A percentile compares a stretch with the other conserved stretches of the same genome.
phyloP scores from a whole-genome alignment of 257 asterid genomes.

The Salvia hispanica region DNA sequence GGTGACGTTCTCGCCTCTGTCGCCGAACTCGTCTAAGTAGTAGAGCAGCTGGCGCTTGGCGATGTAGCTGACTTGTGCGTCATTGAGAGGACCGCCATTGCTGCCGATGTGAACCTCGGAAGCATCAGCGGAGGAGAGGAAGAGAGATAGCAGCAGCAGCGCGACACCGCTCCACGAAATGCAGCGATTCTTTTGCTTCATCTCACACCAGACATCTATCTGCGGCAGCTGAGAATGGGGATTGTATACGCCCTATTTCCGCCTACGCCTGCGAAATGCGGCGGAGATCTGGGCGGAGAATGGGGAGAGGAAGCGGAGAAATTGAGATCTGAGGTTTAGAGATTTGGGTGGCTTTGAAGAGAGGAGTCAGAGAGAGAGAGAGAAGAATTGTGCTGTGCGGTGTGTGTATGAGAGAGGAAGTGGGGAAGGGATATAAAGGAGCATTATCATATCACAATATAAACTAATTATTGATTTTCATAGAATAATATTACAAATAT shows the following conservation, averaged over 20 bases:
- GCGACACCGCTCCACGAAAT: conserved; percentile 30
- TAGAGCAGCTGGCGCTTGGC: conserved; percentile 66
- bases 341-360: conserved; percentile 36
- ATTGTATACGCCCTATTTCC: background rate
- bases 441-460: too few relatives aligned
- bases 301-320: conserved; percentile 1
- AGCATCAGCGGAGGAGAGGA: conserved; percentile 27
- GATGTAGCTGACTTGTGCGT: conserved; percentile 56
- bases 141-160: conserved; percentile 30
- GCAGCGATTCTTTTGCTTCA: conserved; percentile 54
- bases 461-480: too few relatives aligned
- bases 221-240: conserved; percentile 33
- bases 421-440: too few relatives aligned
- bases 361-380: conserved; percentile 26
- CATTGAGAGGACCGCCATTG: conserved; percentile 66
- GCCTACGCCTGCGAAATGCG: background rate
- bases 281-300: conserved; percentile 36
- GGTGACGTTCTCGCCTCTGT: conserved; percentile 67
- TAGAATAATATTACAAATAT: too few relatives aligned
- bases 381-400: conserved; percentile 47
- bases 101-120: conserved; percentile 29
- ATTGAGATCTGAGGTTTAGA: conserved; percentile 27
- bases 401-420: conserved; percentile 19
- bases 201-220: conserved; percentile 84
- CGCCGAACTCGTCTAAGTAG: conserved; percentile 78